Evolutionary conservation across 495 filamentous ascomycete genomes (phyloP).

Genomic region (Aspergillus egyptiacus): DNA sequence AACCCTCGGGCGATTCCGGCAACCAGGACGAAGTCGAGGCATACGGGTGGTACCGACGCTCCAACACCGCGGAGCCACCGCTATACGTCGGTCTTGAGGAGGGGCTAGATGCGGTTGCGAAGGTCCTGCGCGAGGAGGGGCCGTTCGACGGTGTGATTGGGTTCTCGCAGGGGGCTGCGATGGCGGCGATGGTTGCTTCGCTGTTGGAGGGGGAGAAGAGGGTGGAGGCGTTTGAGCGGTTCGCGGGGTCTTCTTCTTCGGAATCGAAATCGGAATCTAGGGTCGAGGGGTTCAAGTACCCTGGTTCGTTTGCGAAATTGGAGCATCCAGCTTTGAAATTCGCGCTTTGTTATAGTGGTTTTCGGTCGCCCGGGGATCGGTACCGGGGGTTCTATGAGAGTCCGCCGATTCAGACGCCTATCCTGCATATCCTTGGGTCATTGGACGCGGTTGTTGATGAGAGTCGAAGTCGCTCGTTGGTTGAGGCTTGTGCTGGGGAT

Average conservation of each 20-base stretch:
- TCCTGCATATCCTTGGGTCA: conserved; percentile 75
- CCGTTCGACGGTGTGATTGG: conserved; percentile 70
- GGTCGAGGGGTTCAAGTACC: conserved; percentile 37
- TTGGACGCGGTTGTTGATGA: conserved; percentile 90
- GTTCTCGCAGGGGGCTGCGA: conserved; percentile 65
- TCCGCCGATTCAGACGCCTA: conserved; percentile 67
- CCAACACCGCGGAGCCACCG: conserved; percentile 34
- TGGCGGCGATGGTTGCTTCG: conserved; percentile 57
- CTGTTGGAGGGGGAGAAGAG: conserved; percentile 56
- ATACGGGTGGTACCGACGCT: conserved; percentile 83
- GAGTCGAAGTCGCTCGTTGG: conserved; percentile 54
- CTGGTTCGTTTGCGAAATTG: conserved; percentile 42
- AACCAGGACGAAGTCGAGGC: conserved; percentile 48
- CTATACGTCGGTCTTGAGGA: conserved; percentile 62
- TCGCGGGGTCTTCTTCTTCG: conserved; percentile 7
- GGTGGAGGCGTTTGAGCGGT: conserved; percentile 40
- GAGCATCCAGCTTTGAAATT: conserved; percentile 64
- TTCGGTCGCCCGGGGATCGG: conserved; percentile 55
- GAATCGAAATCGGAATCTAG: too few species aligned
- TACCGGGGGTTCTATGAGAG: conserved; percentile 66
- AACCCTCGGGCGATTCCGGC: conserved; percentile 17
- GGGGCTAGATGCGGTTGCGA: conserved; percentile 56
- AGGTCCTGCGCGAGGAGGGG: conserved; percentile 50
- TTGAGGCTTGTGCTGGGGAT: conserved; percentile 57
- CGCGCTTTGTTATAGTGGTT: conserved; percentile 73